Conservation (phyloP, 2,329 filamentous ascomycete genomes). For the Talaromyces sp. region DNA sequence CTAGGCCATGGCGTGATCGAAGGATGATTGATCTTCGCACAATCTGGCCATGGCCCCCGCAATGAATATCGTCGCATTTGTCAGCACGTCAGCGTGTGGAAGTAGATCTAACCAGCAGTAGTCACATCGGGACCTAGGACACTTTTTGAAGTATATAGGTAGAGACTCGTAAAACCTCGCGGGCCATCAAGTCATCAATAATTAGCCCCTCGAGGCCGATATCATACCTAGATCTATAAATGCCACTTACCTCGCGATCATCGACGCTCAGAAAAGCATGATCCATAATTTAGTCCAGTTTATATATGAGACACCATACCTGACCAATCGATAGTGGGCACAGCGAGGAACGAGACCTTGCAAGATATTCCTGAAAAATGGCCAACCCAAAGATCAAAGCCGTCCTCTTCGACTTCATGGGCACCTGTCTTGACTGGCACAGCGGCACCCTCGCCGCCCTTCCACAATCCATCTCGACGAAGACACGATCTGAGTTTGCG, state of each 20-base stretch:
- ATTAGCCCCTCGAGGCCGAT: no score
- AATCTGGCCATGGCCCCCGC: background rate
- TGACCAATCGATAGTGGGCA: background rate
- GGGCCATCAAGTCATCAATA: no score
- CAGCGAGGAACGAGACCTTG: no score
- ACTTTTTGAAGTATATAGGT: no score
- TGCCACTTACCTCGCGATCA: no score
- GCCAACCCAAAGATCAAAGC: slow-evolving; percentile 39
- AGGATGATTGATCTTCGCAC: background rate
- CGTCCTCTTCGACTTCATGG: slow-evolving; percentile 58
- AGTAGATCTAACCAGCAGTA: no score
- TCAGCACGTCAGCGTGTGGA: background rate
- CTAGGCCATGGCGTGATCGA: background rate
- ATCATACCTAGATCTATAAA: no score
- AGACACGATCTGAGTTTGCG: slow-evolving; percentile 28
- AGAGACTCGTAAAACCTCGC: no score
- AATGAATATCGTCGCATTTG: background rate
- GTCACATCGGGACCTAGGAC: no score
- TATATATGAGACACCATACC: background rate
- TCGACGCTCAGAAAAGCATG: no score
- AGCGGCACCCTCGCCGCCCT: slow-evolving; percentile 35
- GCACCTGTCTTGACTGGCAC: slow-evolving; percentile 57
- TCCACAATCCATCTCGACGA: slow-evolving; percentile 32
- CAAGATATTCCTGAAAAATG: background rate
- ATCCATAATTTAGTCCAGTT: no score